Evolutionary conservation across 352 stramenopile genomes (phyloP).

Genomic region (Globisporangium echinulatum): DNA sequence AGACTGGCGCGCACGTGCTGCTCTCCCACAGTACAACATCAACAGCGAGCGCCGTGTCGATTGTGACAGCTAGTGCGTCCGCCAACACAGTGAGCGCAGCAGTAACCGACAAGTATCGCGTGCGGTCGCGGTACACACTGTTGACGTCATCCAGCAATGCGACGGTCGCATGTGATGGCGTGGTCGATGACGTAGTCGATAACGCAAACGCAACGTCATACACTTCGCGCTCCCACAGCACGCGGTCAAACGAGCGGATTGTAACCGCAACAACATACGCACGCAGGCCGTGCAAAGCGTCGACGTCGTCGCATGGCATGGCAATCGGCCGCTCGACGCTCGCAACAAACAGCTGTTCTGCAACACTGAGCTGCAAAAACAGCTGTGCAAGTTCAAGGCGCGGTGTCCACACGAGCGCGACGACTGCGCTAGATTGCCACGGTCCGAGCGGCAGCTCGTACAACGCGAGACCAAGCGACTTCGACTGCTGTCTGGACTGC

Average conservation of each 20-base stretch:
- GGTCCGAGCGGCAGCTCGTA: constrained; percentile 40
- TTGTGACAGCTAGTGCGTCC: constrained; percentile 31
- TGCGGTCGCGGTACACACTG: constrained; percentile 31
- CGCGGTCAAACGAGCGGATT: constrained; percentile 30
- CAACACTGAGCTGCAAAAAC: constrained; percentile 41
- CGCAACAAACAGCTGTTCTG: constrained; percentile 34
- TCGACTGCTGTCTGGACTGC: too few species aligned
- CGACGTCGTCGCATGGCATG: constrained; percentile 30
- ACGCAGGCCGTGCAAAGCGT: constrained; percentile 32
- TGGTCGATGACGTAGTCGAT: neutral
- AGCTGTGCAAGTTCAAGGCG: constrained; percentile 32
- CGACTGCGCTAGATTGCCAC: constrained; percentile 32
- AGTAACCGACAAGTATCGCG: constrained; percentile 19
- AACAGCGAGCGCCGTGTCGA: constrained; percentile 38
- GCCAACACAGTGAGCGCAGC: constrained; percentile 21
- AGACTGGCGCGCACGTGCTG: constrained; percentile 37
- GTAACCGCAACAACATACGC: constrained; percentile 43
- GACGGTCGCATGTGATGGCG: constrained; percentile 1
- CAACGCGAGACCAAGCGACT: constrained; percentile 30
- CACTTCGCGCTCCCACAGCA: constrained; percentile 48
- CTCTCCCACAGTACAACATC: constrained; percentile 53
- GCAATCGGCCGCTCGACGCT: constrained; percentile 24
- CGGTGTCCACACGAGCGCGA: constrained; percentile 46
- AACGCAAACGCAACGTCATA: constrained; percentile 32
- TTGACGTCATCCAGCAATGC: constrained; percentile 28